Conservation (phyloP, 768 basidiomycete species). For the Russula brevipes region DNA sequence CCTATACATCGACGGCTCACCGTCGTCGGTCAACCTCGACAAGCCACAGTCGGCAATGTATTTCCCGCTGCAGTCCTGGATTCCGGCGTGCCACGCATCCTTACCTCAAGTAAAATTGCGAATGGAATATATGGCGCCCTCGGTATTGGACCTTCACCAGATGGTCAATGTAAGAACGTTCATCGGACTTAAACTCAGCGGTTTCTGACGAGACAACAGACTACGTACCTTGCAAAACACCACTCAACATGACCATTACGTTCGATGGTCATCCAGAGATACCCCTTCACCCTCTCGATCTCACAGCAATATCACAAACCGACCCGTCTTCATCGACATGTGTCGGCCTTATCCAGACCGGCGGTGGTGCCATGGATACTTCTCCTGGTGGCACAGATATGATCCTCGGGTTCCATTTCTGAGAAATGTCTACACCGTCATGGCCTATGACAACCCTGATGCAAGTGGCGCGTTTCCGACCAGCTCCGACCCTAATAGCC, state of each 20-base stretch:
- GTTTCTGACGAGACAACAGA: constrained; percentile 40
- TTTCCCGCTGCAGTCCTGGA: constrained; percentile 68
- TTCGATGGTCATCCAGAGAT: constrained; percentile 53
- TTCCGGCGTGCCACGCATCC: constrained; percentile 61
- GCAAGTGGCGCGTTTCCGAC: constrained; percentile 42
- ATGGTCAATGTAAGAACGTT: constrained; percentile 56
- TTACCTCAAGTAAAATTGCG: constrained; percentile 55
- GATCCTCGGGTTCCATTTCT: constrained; percentile 77
- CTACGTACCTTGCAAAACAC: constrained; percentile 66
- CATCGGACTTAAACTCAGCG: not conserved
- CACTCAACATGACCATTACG: constrained; percentile 67
- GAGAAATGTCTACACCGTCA: constrained; percentile 70
- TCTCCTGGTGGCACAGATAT: constrained; percentile 48
- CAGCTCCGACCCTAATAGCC: constrained; percentile 14
- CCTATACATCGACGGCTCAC: constrained; percentile 49
- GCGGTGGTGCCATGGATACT: constrained; percentile 38
- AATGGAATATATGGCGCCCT: constrained; percentile 77
- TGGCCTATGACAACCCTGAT: constrained; percentile 55
- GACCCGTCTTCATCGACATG: constrained; percentile 46
- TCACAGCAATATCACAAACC: constrained; percentile 46
- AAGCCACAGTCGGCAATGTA: constrained; percentile 33
- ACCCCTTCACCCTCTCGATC: constrained; percentile 69
- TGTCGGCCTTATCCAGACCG: constrained; percentile 63
- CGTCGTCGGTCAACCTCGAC: constrained; percentile 40
- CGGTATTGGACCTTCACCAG: constrained; percentile 50